Evolutionary conservation across 192 early-diverging fungal species (phyloP).

Genomic region (Linnemannia zychae): DNA sequence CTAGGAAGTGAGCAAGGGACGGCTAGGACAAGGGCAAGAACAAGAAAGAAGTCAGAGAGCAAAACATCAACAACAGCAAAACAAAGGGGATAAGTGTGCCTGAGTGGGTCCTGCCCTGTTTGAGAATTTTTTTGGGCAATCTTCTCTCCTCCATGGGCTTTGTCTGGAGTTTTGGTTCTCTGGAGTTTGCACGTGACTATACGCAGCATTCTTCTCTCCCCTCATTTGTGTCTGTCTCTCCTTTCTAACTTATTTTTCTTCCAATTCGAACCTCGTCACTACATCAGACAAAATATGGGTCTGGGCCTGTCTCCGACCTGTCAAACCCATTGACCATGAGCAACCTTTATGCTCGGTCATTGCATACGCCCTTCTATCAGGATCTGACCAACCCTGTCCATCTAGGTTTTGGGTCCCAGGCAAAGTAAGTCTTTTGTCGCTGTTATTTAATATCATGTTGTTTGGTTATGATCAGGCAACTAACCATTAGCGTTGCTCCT

Average conservation of each 20-base stretch:
- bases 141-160: not conserved
- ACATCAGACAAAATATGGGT: conserved; percentile 1
- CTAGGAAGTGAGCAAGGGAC: not conserved
- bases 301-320: conserved; percentile 18
- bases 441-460: not conserved
- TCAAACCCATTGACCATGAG: conserved; percentile 25
- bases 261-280: not conserved
- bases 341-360: conserved; percentile 48
- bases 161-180: conserved; percentile 42
- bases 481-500: not conserved
- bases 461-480: not conserved
- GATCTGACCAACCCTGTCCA: conserved; percentile 17
- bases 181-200: conserved; percentile 26
- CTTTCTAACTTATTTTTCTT: not conserved
- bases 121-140: not conserved
- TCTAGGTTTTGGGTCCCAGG: conserved; percentile 25
- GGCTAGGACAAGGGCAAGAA: not conserved
- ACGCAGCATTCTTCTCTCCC: not conserved
- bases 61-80: not conserved
- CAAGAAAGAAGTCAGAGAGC: not conserved
- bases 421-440: not conserved
- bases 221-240: not conserved
- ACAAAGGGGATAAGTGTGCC: not conserved
- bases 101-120: not conserved
- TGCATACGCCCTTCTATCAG: conserved; percentile 53